Evolutionary conservation across 768 basidiomycete genomes (phyloP).

Genomic region (Rubroboletus pulcherrimus): DNA sequence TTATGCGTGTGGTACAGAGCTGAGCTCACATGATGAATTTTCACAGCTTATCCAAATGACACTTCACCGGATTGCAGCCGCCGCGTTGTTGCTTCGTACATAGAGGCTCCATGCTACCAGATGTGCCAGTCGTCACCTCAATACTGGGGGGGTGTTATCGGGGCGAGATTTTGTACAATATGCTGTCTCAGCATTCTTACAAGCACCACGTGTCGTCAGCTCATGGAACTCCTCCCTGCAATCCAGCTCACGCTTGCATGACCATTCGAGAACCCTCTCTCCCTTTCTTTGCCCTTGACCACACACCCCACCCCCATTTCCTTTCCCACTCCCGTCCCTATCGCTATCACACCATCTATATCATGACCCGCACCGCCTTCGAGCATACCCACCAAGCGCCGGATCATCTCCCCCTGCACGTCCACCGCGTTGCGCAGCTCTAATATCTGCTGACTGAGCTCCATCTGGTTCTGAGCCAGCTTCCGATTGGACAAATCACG

Average conservation of each 20-base stretch:
- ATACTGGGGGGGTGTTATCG: too few relatives aligned
- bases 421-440: constrained; percentile 56
- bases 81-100: too few relatives aligned
- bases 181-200: not conserved
- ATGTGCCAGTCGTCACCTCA: too few relatives aligned
- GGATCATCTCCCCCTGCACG: constrained; percentile 52
- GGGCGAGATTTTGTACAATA: too few relatives aligned
- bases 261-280: not conserved
- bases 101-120: too few relatives aligned
- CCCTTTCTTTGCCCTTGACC: constrained; percentile 17
- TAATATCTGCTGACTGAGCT: constrained; percentile 60
- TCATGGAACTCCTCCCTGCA: constrained; percentile 10
- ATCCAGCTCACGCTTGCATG: not conserved
- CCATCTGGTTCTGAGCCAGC: constrained; percentile 62
- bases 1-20: too few relatives aligned
- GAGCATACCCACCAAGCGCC: constrained; percentile 18
- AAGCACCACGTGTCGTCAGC: constrained; percentile 2
- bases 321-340: not conserved
- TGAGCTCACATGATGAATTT: too few relatives aligned
- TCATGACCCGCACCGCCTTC: constrained; percentile 2
- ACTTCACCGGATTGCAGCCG: too few relatives aligned
- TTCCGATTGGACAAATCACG: constrained; percentile 56
- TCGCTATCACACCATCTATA: not conserved
- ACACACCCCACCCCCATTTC: not conserved
- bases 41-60: too few relatives aligned